Evolutionary conservation across 805 yeast genomes (phyloP).

Genomic region (Ascoidea rubescens): DNA sequence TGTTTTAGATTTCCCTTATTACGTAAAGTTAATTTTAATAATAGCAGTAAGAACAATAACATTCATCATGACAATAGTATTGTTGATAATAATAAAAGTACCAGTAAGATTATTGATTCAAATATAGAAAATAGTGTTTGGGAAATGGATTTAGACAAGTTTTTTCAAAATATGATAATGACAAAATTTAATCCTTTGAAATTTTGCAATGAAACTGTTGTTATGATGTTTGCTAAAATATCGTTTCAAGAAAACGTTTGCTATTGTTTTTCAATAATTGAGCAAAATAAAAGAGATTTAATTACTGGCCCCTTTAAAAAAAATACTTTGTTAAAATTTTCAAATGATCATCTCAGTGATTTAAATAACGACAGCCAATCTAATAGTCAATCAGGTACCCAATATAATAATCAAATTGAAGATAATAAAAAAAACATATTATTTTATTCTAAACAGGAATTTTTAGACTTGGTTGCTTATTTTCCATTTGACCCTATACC

Average conservation of each 20-base stretch:
- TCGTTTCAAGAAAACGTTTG: conserved; percentile 84
- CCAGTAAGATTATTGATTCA: conserved; percentile 13
- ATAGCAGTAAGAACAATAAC: neutral
- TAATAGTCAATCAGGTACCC: neutral
- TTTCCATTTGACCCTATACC: conserved; percentile 93
- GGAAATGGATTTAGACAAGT: conserved; percentile 73
- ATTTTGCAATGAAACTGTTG: conserved; percentile 88
- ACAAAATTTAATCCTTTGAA: conserved; percentile 89
- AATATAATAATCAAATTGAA: no score
- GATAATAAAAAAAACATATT: neutral
- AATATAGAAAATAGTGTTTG: conserved; percentile 28
- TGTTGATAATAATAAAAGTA: conserved; percentile 15
- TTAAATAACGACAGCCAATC: neutral
- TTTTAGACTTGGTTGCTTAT: conserved; percentile 81
- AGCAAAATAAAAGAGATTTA: conserved; percentile 69
- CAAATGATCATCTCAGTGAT: neutral
- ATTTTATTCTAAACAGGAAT: conserved; percentile 59
- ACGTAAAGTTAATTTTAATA: conserved; percentile 19
- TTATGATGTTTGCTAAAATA: conserved; percentile 81
- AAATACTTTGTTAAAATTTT: neutral
- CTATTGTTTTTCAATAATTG: conserved; percentile 87
- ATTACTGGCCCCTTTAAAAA: conserved; percentile 23
- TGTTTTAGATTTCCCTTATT: conserved; percentile 71
- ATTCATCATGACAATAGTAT: conserved; percentile 11
- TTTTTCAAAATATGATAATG: conserved; percentile 73